Evolutionary conservation across 2,329 filamentous ascomycete genomes (phyloP).

Genomic region (Tolypocladium capitatum): DNA sequence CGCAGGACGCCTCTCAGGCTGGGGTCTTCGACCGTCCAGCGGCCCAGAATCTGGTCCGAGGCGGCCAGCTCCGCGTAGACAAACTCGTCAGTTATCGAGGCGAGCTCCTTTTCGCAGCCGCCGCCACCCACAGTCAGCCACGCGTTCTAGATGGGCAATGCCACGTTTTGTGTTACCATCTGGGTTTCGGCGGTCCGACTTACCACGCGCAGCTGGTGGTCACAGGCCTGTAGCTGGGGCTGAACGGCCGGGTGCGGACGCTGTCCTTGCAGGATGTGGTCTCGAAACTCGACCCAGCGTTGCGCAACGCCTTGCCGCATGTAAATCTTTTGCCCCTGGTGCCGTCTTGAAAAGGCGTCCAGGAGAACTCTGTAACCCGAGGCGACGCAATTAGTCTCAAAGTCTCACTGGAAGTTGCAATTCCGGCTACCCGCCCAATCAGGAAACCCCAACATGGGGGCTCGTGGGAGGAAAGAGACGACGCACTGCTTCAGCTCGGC

Average conservation of each 20-base stretch:
- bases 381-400: neutral
- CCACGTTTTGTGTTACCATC: neutral
- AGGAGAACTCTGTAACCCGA: constrained; percentile 34
- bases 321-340: constrained; percentile 53
- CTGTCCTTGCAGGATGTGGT: constrained; percentile 37
- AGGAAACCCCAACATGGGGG: neutral
- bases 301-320: constrained; percentile 46
- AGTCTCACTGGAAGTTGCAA: neutral
- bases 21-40: constrained; percentile 52
- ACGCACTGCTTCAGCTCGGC: constrained; percentile 50
- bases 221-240: constrained; percentile 37
- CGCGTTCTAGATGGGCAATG: neutral
- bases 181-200: constrained; percentile 11
- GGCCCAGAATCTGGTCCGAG: constrained; percentile 40
- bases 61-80: constrained; percentile 42
- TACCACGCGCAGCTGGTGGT: constrained; percentile 44
- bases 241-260: constrained; percentile 33
- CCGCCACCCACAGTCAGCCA: neutral
- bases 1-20: constrained; percentile 42
- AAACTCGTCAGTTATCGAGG: constrained; percentile 42
- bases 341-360: constrained; percentile 47
- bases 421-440: neutral
- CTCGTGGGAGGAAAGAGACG: neutral
- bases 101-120: constrained; percentile 34
- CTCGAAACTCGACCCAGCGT: constrained; percentile 43